phyloP scores from a whole-genome alignment of 768 basidiomycete genomes.

The Lactifluus pinguis region DNA sequence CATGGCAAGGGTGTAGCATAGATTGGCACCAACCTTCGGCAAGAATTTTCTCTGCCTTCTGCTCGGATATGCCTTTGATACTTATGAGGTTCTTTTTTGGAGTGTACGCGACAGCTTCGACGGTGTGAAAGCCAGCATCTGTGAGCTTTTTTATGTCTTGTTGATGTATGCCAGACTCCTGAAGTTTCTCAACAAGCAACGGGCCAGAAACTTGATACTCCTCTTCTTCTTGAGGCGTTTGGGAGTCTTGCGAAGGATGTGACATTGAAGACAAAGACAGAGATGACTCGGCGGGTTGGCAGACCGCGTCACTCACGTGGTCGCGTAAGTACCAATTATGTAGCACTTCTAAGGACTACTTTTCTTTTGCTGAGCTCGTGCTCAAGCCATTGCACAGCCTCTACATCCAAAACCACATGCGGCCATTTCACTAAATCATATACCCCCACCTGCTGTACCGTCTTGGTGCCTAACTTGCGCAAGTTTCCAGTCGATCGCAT shows the following conservation, averaged over 20 bases:
- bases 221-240: slow-evolving; percentile 40
- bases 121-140: slow-evolving; percentile 86
- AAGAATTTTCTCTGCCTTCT: slow-evolving; percentile 95
- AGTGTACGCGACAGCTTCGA: slow-evolving; percentile 94
- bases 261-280: slow-evolving; percentile 36
- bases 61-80: slow-evolving; percentile 95
- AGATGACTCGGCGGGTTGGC: not conserved
- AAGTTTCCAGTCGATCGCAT: slow-evolving; percentile 62
- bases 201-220: slow-evolving; percentile 63
- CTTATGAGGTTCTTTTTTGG: slow-evolving; percentile 85
- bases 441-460: slow-evolving; percentile 59
- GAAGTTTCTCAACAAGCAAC: slow-evolving; percentile 71
- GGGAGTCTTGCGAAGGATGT: slow-evolving; percentile 42
- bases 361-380: slow-evolving; percentile 41
- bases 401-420: slow-evolving; percentile 70
- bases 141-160: slow-evolving; percentile 93
- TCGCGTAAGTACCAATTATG: slow-evolving; percentile 6
- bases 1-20: not conserved
- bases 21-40: slow-evolving; percentile 57
- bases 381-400: slow-evolving; percentile 75
- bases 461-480: slow-evolving; percentile 52
- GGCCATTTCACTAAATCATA: slow-evolving; percentile 83
- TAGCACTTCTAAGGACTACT: not conserved
- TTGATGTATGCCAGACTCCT: slow-evolving; percentile 81
- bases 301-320: slow-evolving; percentile 13